Evolutionary conservation across 495 filamentous ascomycete genomes (phyloP), one percentile per base, ranked within the genome.

Genomic region (Schizothecium vesticola): DNA sequence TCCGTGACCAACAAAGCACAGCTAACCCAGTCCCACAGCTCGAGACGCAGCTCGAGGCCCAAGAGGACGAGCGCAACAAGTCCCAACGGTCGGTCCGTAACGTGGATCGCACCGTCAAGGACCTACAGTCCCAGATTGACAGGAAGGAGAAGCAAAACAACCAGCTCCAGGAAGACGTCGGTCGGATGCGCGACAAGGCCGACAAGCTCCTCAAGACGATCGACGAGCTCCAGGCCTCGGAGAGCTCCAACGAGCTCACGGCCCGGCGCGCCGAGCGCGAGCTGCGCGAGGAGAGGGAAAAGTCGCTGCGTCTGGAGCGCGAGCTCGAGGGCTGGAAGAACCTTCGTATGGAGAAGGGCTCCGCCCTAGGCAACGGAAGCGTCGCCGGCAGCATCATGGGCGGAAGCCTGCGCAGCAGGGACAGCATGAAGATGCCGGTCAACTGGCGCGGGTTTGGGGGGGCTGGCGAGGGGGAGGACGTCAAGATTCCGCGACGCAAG

Each of bases 101-200:
- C 75, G 89, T 97, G 58, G 95, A 99, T 79, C 93, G 95, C 65
- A 94, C 90, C 1, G 93, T 99, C 69, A 92, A 92, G 73, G 96
- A 98, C 77, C 86, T 99, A 16, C 91, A 98, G 79, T 85, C 89
- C 13, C 95, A 98, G 79, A 91, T 99, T 73, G 92, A 97, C 19
- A 90, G 95, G 67, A 89, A 91, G 57, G 96, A 97, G 58, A 97
- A 96, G 79, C 87, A 89, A 61, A 90, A 91, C 67, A 71, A 79
- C 3, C 90, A 94, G 75, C 84, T 98, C 21, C 83, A 85, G 70
- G 93, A 97, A 31, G 95, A 98, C 67, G 80, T 97, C 59, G 80
- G 81, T 63, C 91, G 93, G 71, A 85, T 90, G 71, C 91, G 95
- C 56, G 95, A 97, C 76, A 96, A 94, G 80, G 86, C 92, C 67